A percentile compares a stretch with the other conserved stretches of the same genome.
phyloP scores from a whole-genome alignment of 2,329 filamentous ascomycete species.

The Phyllosticta citrichinensis region DNA sequence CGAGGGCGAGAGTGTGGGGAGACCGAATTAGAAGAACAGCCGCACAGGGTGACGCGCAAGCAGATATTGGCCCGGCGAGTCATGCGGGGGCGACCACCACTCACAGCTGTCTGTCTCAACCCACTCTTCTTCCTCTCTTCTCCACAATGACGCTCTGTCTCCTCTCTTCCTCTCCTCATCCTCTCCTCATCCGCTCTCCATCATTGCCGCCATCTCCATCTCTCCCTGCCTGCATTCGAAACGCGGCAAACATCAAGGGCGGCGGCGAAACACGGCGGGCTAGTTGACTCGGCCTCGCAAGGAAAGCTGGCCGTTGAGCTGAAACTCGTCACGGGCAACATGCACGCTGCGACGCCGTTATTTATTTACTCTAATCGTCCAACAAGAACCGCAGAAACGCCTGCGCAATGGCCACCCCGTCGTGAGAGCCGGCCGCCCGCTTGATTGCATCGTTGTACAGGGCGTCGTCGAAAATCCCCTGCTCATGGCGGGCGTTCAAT shows the following conservation, averaged over 20 bases:
- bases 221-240: not conserved
- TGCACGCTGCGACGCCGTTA: not conserved
- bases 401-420: constrained; percentile 65
- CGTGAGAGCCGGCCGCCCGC: constrained; percentile 58
- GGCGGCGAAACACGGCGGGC: not conserved
- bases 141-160: not conserved
- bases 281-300: not conserved
- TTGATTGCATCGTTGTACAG: constrained; percentile 58
- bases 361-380: constrained; percentile 32
- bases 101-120: too few species aligned
- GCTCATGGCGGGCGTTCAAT: constrained; percentile 51
- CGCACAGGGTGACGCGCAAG: not conserved
- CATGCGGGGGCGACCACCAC: not conserved
- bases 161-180: too few species aligned
- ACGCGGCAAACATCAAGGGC: not conserved
- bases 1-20: constrained; percentile 8
- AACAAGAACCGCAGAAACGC: constrained; percentile 70
- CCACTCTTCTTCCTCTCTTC: too few species aligned
- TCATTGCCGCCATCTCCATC: not conserved
- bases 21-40: not conserved
- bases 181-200: too few species aligned
- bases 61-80: not conserved
- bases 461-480: constrained; percentile 60
- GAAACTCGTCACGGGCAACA: not conserved
- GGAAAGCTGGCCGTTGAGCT: not conserved